phyloP scores from a whole-genome alignment of 805 yeast genomes.

The Starmera pachycereana region DNA sequence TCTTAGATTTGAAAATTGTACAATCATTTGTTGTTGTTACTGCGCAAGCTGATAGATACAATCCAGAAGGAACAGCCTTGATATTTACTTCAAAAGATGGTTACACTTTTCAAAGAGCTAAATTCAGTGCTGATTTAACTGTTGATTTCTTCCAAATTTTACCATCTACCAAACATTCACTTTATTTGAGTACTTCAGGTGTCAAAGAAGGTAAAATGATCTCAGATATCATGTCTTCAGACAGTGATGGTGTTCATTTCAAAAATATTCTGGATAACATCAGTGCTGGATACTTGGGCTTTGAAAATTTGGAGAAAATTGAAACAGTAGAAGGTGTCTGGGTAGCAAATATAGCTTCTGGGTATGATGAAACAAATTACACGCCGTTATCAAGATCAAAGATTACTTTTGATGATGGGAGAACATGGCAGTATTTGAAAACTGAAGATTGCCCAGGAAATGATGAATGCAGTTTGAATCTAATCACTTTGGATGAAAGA shows the following conservation, averaged over 20 bases:
- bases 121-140: conserved; percentile 18
- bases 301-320: conserved; percentile 27
- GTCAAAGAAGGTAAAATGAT: conserved; percentile 11
- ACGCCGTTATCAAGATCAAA: conserved; percentile 19
- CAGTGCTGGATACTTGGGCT: conserved; percentile 19
- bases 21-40: conserved; percentile 25
- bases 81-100: conserved; percentile 25
- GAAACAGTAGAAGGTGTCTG: conserved; percentile 58
- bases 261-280: conserved; percentile 30
- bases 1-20: conserved; percentile 21
- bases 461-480: conserved; percentile 23
- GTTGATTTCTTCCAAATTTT: conserved; percentile 18
- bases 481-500: conserved; percentile 24
- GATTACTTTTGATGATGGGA: conserved; percentile 31
- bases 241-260: conserved; percentile 44
- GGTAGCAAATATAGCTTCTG: conserved; percentile 32
- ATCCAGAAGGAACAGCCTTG: conserved; percentile 10
- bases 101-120: conserved; percentile 20
- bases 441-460: conserved; percentile 19
- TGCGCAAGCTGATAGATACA: conserved; percentile 14
- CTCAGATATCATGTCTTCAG: conserved; percentile 24
- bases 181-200: conserved; percentile 27
- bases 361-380: conserved; percentile 9
- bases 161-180: conserved; percentile 28
- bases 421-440: conserved; percentile 23